These are phyloP conservation scores for Botrytis paeoniae DNA, from an alignment of 2,329 filamentous ascomycete species.

Conservation along the genomic window DNA sequence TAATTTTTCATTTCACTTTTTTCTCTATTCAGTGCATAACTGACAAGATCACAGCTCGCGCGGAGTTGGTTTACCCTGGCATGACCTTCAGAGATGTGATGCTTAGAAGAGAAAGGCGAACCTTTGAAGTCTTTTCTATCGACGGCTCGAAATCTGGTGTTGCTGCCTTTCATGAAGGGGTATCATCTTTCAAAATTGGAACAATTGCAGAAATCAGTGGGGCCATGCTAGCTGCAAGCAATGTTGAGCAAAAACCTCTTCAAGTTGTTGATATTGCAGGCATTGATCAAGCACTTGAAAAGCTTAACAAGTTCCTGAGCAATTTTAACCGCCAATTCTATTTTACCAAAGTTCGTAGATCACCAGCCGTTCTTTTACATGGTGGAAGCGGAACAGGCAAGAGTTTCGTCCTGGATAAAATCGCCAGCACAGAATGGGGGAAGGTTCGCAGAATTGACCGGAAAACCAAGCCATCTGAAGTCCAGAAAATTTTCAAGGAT, in stretches of 20 bases:
- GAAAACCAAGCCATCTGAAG: constrained; percentile 53
- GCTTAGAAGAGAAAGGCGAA: constrained; percentile 54
- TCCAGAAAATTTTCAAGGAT: constrained; percentile 67
- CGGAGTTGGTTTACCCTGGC: constrained; percentile 68
- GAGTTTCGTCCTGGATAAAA: constrained; percentile 65
- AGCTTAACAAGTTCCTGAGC: constrained; percentile 64
- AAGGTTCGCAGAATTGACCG: constrained; percentile 61
- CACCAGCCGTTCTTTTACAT: constrained; percentile 54
- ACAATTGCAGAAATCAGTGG: constrained; percentile 19
- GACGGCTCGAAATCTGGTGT: constrained; percentile 44
- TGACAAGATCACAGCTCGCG: constrained; percentile 46
- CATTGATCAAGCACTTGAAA: constrained; percentile 58
- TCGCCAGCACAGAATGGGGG: constrained; percentile 68
- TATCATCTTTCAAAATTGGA: constrained; percentile 32
- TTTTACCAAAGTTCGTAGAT: constrained; percentile 31
- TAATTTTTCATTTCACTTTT: background rate
- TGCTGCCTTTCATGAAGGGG: constrained; percentile 31
- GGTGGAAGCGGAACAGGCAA: constrained; percentile 86
- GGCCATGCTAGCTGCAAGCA: constrained; percentile 19
- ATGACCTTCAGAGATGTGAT: constrained; percentile 66
- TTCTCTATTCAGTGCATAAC: constrained; percentile 17
- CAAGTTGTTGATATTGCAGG: constrained; percentile 62
- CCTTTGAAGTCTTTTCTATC: constrained; percentile 61
- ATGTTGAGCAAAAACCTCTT: constrained; percentile 34
- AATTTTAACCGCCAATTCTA: constrained; percentile 48